Conservation (phyloP, 768 basidiomycete species). For the Lactifluus hygrophoroides region DNA sequence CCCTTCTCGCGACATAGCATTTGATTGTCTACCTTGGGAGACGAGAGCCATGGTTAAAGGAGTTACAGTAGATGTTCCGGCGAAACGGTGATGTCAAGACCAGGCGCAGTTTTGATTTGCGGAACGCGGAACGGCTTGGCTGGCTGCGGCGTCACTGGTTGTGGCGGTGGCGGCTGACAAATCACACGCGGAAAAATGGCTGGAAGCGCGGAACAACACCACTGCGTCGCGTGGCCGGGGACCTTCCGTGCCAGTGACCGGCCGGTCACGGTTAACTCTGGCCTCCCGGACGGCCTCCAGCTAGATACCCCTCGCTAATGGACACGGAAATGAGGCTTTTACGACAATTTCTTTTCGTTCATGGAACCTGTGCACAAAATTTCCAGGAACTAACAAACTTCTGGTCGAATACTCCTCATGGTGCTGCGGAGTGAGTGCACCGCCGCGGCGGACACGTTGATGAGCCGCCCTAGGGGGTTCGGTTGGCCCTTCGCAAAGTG, state of each 20-base stretch:
- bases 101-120: not conserved
- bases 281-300: not conserved
- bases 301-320: too few species aligned
- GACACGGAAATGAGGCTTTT: too few species aligned
- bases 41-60: not conserved
- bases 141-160: not conserved
- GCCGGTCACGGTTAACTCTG: not conserved
- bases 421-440: too few species aligned
- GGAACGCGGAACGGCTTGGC: not conserved
- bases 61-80: not conserved
- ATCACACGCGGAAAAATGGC: too few species aligned
- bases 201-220: too few species aligned
- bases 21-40: not conserved
- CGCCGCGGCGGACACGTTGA: not conserved
- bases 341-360: not conserved
- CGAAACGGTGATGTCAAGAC: not conserved
- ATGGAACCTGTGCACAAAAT: not conserved
- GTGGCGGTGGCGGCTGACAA: slow-evolving; percentile 2
- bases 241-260: too few species aligned
- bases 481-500: not conserved
- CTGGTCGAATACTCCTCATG: too few species aligned
- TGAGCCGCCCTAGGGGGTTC: not conserved
- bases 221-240: not conserved
- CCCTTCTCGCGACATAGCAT: slow-evolving; percentile 6
- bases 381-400: too few species aligned